Evolutionary conservation across 257 asterid genomes (phyloP), one percentile per base, ranked within the genome.

Genomic region (Solanum pimpinellifolium): DNA sequence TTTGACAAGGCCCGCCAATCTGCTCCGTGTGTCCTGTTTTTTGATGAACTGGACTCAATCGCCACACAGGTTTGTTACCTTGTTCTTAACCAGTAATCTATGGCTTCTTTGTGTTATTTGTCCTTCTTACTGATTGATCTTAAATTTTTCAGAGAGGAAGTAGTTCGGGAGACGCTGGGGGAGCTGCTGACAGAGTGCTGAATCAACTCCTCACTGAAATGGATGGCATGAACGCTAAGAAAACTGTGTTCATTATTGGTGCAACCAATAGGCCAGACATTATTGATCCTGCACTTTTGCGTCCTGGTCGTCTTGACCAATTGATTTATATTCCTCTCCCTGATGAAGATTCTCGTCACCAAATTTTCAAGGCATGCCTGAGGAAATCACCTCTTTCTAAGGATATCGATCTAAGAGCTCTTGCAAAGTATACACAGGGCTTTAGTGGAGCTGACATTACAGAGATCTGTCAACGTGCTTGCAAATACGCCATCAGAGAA

Each of bases 221-320:
- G 99, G 99, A 94, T 66, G 98, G 98, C 37, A 95, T 95, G 98
- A 92, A 92, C 25, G 98, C 98, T 9, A 95, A 95, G 92, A 95
- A 95, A 86, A 95, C 98, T 1, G 98, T 95, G 62, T 95, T 95
- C 90, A 95, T 95, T 13, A 95, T 95, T 27, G 98, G 98, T n/a
- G 98, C 98, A 46, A 94, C 98, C 47, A 96, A 94, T 88, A 88
- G 98, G 87, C 98, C 98, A 1, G 98, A 96, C 78, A 94, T 96
- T 1, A 94, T 96, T 25, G 98, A 96, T 77, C 92, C 99, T n/a
- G 99, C 99, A 2, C 99, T 96, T 88, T 87, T 96, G 60, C 94
- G 99, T 21, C 99, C 98, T 23, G 99, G 98, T 4, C 93, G 99
- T 20, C 97, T 96, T 52, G 99, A 96, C 88, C 99, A 96, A 60